A percentile compares a stretch with the other conserved stretches of the same genome.
Evolutionary conservation across 164 flowering plant species (phyloP).

Genomic region (Liriodendron chinense): DNA sequence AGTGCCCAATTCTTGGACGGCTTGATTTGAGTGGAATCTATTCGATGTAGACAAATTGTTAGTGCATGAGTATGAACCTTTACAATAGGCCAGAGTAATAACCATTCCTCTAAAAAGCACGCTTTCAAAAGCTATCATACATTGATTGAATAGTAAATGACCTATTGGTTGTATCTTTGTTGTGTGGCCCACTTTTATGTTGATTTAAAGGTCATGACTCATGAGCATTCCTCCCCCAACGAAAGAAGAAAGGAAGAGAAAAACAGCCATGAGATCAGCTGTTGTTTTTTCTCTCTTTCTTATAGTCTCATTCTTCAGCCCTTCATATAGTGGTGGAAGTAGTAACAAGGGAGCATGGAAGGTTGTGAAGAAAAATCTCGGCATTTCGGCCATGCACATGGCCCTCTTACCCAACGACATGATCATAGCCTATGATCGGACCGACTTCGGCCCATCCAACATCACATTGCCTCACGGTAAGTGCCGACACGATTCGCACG

Average conservation of each 20-base stretch:
- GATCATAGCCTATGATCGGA: constrained; percentile 36
- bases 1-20: too few relatives aligned
- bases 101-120: too few relatives aligned
- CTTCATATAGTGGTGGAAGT: not conserved
- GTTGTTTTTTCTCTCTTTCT: not conserved
- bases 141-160: too few relatives aligned
- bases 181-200: not conserved
- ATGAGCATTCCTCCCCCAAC: not conserved
- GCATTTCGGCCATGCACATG: constrained; percentile 41
- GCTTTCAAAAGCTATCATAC: too few relatives aligned
- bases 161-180: too few relatives aligned
- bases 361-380: constrained; percentile 16
- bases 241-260: not conserved
- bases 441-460: constrained; percentile 38
- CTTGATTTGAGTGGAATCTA: too few relatives aligned
- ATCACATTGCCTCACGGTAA: constrained; percentile 25
- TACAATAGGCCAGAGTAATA: too few relatives aligned
- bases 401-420: constrained; percentile 30
- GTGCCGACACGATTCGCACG: constrained; percentile 9
- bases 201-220: not conserved
- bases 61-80: too few relatives aligned
- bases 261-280: constrained; percentile 8
- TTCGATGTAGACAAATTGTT: too few relatives aligned
- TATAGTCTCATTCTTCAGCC: constrained; percentile 3
- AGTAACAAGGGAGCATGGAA: constrained; percentile 25